Evolutionary conservation across 371 early-diverging fungal genomes (phyloP).

Genomic region (Catenaria anguillulae): DNA sequence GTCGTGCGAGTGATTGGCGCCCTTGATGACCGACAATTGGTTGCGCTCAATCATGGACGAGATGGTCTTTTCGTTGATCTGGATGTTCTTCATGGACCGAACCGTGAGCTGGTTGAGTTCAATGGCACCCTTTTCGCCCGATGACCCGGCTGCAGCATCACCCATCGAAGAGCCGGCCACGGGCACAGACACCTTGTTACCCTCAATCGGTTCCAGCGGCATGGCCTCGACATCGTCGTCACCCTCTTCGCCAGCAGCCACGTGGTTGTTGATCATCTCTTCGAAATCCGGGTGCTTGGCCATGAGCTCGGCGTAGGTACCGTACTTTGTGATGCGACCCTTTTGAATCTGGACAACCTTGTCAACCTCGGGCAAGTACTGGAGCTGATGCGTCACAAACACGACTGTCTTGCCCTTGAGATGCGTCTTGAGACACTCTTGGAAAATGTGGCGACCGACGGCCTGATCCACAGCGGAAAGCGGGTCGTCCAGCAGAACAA

Average conservation of each 20-base stretch:
- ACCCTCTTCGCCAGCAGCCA: slow-evolving; percentile 14
- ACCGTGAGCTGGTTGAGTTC: slow-evolving; percentile 21
- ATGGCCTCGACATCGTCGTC: slow-evolving; percentile 12
- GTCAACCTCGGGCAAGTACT: slow-evolving; percentile 44
- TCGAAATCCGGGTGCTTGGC: slow-evolving; percentile 11
- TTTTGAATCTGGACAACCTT: slow-evolving; percentile 44
- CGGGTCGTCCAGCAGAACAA: slow-evolving; percentile 67
- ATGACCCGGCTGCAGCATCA: not conserved
- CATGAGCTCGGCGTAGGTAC: slow-evolving; percentile 49
- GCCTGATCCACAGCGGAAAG: slow-evolving; percentile 29
- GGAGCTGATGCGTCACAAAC: slow-evolving; percentile 44
- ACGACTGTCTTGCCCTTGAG: slow-evolving; percentile 39
- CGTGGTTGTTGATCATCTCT: slow-evolving; percentile 12
- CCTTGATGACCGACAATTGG: slow-evolving; percentile 32
- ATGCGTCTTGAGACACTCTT: slow-evolving; percentile 41
- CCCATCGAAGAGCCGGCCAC: not conserved
- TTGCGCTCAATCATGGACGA: slow-evolving; percentile 48
- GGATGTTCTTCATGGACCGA: slow-evolving; percentile 23
- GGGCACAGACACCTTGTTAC: not conserved
- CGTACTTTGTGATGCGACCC: slow-evolving; percentile 47
- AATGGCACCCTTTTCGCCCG: slow-evolving; percentile 24
- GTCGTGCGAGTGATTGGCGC: slow-evolving; percentile 15
- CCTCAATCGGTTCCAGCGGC: slow-evolving; percentile 8
- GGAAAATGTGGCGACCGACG: slow-evolving; percentile 41
- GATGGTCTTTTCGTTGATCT: slow-evolving; percentile 46